A percentile compares a stretch with the other conserved stretches of the same genome.
Conservation (phyloP, 129 eudicot species). For the carrot (Daucus carota) region DH1_v3.0 NC_030381.2:31177001-31177500, state of each 20-base stretch:
- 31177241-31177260: slow-evolving; percentile 57
- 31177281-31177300: not conserved
- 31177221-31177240: slow-evolving; percentile 65
- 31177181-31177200: slow-evolving; percentile 72
- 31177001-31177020: not conserved
- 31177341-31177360: slow-evolving; percentile 46
- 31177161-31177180: slow-evolving; percentile 62
- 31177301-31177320: not conserved
- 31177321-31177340: not conserved
- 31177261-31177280: not conserved
- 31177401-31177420: slow-evolving; percentile 67
- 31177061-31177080: not conserved
- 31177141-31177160: slow-evolving; percentile 65
- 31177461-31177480: slow-evolving; percentile 54
- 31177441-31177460: slow-evolving; percentile 45
- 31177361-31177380: slow-evolving; percentile 65
- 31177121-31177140: slow-evolving; percentile 74
- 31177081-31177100: slow-evolving; percentile 1
- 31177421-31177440: slow-evolving; percentile 42
- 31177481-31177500: slow-evolving; percentile 67
- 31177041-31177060: not conserved
- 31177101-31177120: slow-evolving; percentile 67
- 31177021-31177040: not conserved
- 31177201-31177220: slow-evolving; percentile 61
- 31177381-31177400: slow-evolving; percentile 81